phyloP scores from a whole-genome alignment of 441 rosid genomes.

The Rhodomyrtus psidioides region DNA sequence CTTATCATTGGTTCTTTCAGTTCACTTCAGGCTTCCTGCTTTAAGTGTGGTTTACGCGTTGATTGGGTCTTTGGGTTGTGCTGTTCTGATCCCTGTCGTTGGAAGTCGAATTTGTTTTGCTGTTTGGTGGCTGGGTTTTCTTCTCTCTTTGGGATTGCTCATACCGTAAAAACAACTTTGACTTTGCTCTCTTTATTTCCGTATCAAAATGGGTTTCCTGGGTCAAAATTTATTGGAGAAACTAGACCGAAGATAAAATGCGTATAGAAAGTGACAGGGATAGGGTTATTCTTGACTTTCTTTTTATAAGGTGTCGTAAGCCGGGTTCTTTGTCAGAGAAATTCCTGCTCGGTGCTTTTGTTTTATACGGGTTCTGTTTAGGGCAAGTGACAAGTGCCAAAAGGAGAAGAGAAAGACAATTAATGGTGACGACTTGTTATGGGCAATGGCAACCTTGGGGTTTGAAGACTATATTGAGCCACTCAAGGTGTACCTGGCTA shows the following conservation, averaged over 20 bases:
- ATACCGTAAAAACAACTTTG: not conserved
- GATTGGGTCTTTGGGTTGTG: not conserved
- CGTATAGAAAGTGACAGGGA: not conserved
- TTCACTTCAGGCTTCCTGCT: not conserved
- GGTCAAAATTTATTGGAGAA: not conserved
- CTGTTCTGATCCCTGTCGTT: not conserved
- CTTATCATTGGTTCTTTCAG: not conserved
- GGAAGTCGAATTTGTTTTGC: not conserved
- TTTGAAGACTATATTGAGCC: constrained; percentile 82
- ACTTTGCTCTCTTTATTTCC: not conserved
- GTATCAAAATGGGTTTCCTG: not conserved
- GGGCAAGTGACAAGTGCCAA: constrained; percentile 85
- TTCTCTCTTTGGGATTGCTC: not conserved
- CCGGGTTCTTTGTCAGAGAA: not conserved
- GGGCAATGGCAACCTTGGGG: constrained; percentile 89
- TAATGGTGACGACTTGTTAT: constrained; percentile 78
- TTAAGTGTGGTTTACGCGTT: not conserved
- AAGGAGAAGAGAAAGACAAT: constrained; percentile 80
- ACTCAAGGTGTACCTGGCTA: constrained; percentile 54
- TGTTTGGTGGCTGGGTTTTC: not conserved
- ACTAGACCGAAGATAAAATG: not conserved
- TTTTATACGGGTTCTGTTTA: constrained; percentile 6
- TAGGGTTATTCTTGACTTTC: not conserved
- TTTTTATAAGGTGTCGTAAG: not conserved
- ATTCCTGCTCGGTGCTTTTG: not conserved